A percentile compares a stretch with the other conserved stretches of the same genome.
These are phyloP conservation scores for Cryphonectria naterciae DNA, from an alignment of 2,329 filamentous ascomycete species.

Conservation along the genomic window DNA sequence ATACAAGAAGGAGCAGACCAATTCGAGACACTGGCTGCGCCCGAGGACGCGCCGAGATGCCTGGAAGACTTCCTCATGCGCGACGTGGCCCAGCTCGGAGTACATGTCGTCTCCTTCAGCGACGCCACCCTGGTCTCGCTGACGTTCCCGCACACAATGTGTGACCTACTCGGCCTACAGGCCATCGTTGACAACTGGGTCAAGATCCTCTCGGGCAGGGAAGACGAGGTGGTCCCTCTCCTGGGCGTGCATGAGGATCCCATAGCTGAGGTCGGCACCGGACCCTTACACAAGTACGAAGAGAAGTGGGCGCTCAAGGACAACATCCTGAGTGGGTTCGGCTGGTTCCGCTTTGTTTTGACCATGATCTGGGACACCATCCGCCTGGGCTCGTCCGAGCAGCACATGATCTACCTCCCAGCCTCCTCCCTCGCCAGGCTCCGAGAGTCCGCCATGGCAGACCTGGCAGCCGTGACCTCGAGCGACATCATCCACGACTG, in stretches of 20 bases:
- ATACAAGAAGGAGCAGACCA: conserved; percentile 36
- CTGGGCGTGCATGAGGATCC: conserved; percentile 42
- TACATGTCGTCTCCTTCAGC: conserved; percentile 53
- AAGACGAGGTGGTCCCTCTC: conserved; percentile 45
- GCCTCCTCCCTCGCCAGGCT: conserved; percentile 37
- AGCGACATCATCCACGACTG: conserved; percentile 26
- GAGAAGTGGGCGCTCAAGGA: conserved; percentile 36
- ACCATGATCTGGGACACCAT: conserved; percentile 41
- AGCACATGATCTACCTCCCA: conserved; percentile 46
- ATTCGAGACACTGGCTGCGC: conserved; percentile 35
- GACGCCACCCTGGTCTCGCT: conserved; percentile 55
- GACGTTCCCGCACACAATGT: conserved; percentile 51
- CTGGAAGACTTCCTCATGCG: conserved; percentile 45
- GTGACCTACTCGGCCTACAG: conserved; percentile 49
- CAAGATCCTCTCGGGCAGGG: conserved; percentile 46
- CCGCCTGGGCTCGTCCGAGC: conserved; percentile 39
- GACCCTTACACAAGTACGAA: conserved; percentile 29
- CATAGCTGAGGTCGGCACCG: conserved; percentile 35
- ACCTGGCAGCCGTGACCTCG: conserved; percentile 32
- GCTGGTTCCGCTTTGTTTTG: conserved; percentile 39
- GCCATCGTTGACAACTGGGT: conserved; percentile 52
- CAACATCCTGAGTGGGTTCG: conserved; percentile 35
- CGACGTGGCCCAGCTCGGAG: conserved; percentile 50
- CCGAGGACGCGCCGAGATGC: conserved; percentile 34
- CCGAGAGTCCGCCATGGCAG: conserved; percentile 38